Evolutionary conservation across 1,284 basidiomycete genomes (phyloP).

Genomic region (Pseudozyma tsukubaensis): DNA sequence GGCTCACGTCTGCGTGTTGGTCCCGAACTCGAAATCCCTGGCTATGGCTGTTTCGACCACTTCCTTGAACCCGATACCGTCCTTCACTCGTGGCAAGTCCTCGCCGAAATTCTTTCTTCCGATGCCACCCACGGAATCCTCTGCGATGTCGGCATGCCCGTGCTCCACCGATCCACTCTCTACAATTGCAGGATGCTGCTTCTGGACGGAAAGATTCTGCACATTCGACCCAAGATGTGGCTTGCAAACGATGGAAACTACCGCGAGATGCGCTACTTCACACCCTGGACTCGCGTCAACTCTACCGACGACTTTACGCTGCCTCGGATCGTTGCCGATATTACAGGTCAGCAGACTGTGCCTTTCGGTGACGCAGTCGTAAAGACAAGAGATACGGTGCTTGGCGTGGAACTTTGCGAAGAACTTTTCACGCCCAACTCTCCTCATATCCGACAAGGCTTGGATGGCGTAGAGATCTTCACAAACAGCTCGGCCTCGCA

Average conservation of each 20-base stretch:
- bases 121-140: slow-evolving; percentile 62
- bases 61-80: slow-evolving; percentile 62
- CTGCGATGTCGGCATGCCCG: slow-evolving; percentile 73
- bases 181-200: slow-evolving; percentile 96
- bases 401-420: slow-evolving; percentile 95
- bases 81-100: slow-evolving; percentile 66
- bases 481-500: slow-evolving; percentile 97
- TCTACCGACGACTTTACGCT: slow-evolving; percentile 89
- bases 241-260: slow-evolving; percentile 98
- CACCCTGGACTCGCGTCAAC: slow-evolving; percentile 90
- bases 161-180: slow-evolving; percentile 94
- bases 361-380: slow-evolving; percentile 96
- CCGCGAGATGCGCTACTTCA: slow-evolving; percentile 93
- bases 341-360: slow-evolving; percentile 93
- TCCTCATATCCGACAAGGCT: slow-evolving; percentile 94
- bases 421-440: slow-evolving; percentile 96
- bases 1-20: slow-evolving; percentile 96
- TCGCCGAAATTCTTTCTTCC: slow-evolving; percentile 56
- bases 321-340: slow-evolving; percentile 83
- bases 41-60: slow-evolving; percentile 63
- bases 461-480: slow-evolving; percentile 98
- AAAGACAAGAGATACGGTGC: slow-evolving; percentile 91
- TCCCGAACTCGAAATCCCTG: slow-evolving; percentile 98
- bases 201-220: slow-evolving; percentile 83
- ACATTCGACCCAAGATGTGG: slow-evolving; percentile 99